Base-by-base conservation (phyloP, 768 basidiomycete species). In the Collybia sp. region DNA sequence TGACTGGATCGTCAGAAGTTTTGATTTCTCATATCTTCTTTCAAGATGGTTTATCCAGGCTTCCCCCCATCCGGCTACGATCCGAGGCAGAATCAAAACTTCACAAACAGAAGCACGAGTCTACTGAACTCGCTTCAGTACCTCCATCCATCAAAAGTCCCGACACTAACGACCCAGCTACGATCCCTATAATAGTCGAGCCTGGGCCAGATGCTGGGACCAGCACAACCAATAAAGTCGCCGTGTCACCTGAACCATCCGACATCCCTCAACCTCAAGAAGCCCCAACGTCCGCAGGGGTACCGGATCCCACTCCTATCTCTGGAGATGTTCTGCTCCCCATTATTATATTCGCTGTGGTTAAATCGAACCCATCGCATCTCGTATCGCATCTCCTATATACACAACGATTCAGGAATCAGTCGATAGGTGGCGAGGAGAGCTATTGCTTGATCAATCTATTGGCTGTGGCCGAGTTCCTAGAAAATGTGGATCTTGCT, bases 361-460 rank as follows among this genome's bases (percentile, higher is more conserved):
- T 97, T 56, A 92, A 91, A 62, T 75, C 89, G 11, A 97, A 98
- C 59, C 95, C 96, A 1, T 72, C 82, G 1, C 83, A 82, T 47
- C 76, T 98, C 0, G 70, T 93, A 52, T 72, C 88, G 54, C 75
- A 84, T 67, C 58, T 94, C 50, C 66, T 85, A 48, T 76, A 76
- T 68, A 74, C 82, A 31, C 73, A 84, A 53, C 68, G 82, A 20
- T 84, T 82, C 55, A 57, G 80, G 34, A 76, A 79, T 45, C 75
- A 78, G 45, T 59, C 68, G 1, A 59, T 77, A 2, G 80, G 83
- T 1, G 93, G 93, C 2, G 93, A 97, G 58, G 89, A 91, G 56
- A 84, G 82, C 40, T 99, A 93, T 57, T 97, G 93, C 48, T 75
- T 95, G 34, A 88, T 97, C 62, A 98, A 96, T 64, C 71, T 96